Conservation (phyloP, 1,284 basidiomycete species). For the Fistulinella cinereoalba region DNA sequence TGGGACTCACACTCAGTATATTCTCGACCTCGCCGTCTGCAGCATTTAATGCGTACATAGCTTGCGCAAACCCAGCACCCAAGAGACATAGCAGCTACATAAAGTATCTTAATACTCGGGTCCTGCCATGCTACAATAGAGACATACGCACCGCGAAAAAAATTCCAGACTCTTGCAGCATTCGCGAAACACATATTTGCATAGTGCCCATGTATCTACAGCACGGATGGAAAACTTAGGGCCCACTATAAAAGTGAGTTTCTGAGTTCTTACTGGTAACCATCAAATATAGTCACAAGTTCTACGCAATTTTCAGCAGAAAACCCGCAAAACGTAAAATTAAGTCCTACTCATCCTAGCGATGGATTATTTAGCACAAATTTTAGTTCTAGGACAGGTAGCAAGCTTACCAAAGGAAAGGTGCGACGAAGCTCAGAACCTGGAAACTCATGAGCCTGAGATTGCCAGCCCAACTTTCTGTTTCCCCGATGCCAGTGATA, state of each 20-base stretch:
- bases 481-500: slow-evolving; percentile 53
- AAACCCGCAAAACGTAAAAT: slow-evolving; percentile 1
- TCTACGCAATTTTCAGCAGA: slow-evolving; percentile 42
- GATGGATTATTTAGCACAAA: not conserved
- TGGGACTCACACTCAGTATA: slow-evolving; percentile 40
- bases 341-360: slow-evolving; percentile 71
- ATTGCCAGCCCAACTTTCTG: slow-evolving; percentile 39
- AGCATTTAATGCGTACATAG: slow-evolving; percentile 85
- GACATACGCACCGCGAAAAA: slow-evolving; percentile 74
- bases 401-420: slow-evolving; percentile 75
- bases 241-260: not conserved
- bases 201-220: slow-evolving; percentile 75
- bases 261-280: slow-evolving; percentile 60
- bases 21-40: slow-evolving; percentile 78
- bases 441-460: slow-evolving; percentile 79
- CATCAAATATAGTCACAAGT: slow-evolving; percentile 76
- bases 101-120: no score
- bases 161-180: slow-evolving; percentile 90
- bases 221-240: slow-evolving; percentile 21
- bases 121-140: no score
- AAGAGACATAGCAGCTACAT: slow-evolving; percentile 75
- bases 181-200: slow-evolving; percentile 84
- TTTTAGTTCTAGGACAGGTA: not conserved
- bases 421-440: slow-evolving; percentile 81
- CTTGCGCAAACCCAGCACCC: slow-evolving; percentile 82